Conservation (phyloP, 345 rosid species). For the Mallotus nudiflorus region DNA sequence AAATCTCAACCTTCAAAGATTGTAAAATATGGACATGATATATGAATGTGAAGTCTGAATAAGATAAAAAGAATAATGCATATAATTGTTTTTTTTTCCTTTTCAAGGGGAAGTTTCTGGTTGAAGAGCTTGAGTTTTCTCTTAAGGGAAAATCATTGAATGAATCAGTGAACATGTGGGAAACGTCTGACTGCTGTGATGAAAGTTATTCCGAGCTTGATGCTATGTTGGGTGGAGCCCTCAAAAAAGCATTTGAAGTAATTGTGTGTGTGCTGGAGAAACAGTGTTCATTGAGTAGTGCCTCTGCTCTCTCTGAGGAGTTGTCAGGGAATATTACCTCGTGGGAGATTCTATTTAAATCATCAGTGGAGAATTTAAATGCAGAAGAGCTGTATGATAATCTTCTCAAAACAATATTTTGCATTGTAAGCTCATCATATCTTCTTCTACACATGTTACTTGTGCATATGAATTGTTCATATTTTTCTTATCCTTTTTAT, state of each 20-base stretch:
- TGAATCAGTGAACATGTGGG: slow-evolving; percentile 18
- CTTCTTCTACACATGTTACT: background rate
- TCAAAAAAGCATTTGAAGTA: slow-evolving; percentile 36
- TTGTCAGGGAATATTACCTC: slow-evolving; percentile 45
- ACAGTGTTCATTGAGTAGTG: slow-evolving; percentile 37
- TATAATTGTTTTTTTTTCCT: background rate
- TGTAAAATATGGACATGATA: no score
- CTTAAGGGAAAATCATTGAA: slow-evolving; percentile 19
- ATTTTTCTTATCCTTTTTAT: slow-evolving; percentile 21
- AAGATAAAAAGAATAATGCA: background rate
- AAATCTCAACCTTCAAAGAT: no score
- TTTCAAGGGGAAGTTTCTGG: slow-evolving; percentile 64
- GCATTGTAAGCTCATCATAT: slow-evolving; percentile 49
- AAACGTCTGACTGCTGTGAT: slow-evolving; percentile 11
- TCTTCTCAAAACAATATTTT: slow-evolving; percentile 48
- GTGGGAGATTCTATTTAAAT: slow-evolving; percentile 64
- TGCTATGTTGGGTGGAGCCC: slow-evolving; percentile 36
- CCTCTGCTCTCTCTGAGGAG: slow-evolving; percentile 38
- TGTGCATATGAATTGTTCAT: background rate
- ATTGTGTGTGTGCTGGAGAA: slow-evolving; percentile 47
- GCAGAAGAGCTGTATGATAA: slow-evolving; percentile 47
- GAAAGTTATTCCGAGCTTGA: slow-evolving; percentile 35
- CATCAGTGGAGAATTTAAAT: slow-evolving; percentile 44
- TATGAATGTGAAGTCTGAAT: background rate
- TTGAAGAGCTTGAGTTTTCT: slow-evolving; percentile 42